Base-by-base conservation (phyloP, 2,329 filamentous ascomycete genomes). In the Cercospora brassicicola region DNA sequence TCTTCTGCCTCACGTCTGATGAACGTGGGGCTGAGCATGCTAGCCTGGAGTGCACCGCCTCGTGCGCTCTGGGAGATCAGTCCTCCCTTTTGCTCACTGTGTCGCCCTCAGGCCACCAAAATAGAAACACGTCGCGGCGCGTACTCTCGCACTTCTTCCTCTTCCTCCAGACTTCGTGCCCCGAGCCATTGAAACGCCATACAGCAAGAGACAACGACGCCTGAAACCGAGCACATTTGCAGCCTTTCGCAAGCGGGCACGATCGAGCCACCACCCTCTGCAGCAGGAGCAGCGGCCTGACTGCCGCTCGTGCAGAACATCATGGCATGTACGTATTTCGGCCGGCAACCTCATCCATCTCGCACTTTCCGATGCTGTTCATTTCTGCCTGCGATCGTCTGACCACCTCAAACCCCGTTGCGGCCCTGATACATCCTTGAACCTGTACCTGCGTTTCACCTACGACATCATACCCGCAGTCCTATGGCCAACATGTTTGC, bases 321-420 rank as follows among this genome's bases (percentile, higher is more conserved):
- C 65, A 69, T 69, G 67, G 67, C 67, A 31, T 62, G 67, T 69
- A 59, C 59, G 67, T 69, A 53, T 62, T 65, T 30, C 64, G 33
- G 36, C 36, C 20, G 28, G 28, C 51, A 30, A 53, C 15, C 11
- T 64, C 31, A 26, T 20, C 15, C 39, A 33, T 23, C 15, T 26
- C 56, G 48, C 26, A 20, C 28, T 23, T 20, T 59, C 15, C 55
- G 11, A 39, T 2, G 26, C 33, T n/a, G 36, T 51, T 55, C 23
- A 18, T 31, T n/a, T 51, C 64, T 57, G 57, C 57, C 59, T 57
- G 64, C 31, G n/a, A 31, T 39, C 18, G 39, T 36, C 64, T 26
- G 36, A 23, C 36, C 42, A 48, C 60, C 53, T 56, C 56, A 64
- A 68, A 67, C 59, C 48, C 23, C 60, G 15, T 55, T 53, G 7